phyloP scores from a whole-genome alignment of 768 basidiomycete species.

The Hortiboletus flavorubellus region DNA sequence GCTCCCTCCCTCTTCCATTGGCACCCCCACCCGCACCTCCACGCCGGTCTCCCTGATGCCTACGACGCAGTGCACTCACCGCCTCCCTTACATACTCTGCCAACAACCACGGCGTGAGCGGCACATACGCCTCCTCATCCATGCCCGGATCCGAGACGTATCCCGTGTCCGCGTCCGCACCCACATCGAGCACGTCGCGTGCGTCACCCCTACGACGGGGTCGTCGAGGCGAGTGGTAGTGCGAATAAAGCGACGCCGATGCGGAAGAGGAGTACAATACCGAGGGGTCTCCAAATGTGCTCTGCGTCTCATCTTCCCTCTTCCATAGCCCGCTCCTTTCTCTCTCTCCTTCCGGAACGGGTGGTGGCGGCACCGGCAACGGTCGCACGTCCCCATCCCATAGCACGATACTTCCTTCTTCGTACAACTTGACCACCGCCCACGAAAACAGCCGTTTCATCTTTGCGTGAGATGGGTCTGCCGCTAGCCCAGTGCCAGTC shows the following conservation, averaged over 20 bases:
- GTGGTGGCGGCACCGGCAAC: conserved; percentile 21
- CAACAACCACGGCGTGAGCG: conserved; percentile 53
- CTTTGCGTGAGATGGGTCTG: conserved; percentile 36
- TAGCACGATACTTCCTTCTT: conserved; percentile 71
- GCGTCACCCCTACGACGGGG: not conserved
- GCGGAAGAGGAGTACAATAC: conserved; percentile 22
- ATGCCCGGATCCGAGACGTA: conserved; percentile 58
- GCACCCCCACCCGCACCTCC: conserved; percentile 10
- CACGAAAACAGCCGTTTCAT: conserved; percentile 68
- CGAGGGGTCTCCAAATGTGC: conserved; percentile 23
- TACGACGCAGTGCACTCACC: conserved; percentile 35
- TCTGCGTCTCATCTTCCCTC: conserved; percentile 13
- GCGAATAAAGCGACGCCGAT: conserved; percentile 22
- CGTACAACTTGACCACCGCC: conserved; percentile 59
- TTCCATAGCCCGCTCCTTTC: conserved; percentile 48
- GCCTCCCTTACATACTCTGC: conserved; percentile 45
- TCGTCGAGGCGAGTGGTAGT: conserved; percentile 23
- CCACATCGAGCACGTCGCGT: conserved; percentile 17
- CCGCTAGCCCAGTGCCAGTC: not conserved
- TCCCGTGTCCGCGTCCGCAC: conserved; percentile 37
- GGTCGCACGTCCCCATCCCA: conserved; percentile 63
- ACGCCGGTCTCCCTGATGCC: not conserved
- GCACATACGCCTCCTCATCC: conserved; percentile 60
- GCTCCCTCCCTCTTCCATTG: conserved; percentile 8
- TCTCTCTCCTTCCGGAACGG: not conserved